Conservation (phyloP, 2,329 filamentous ascomycete genomes). For the Orbilia javanica region DNA sequence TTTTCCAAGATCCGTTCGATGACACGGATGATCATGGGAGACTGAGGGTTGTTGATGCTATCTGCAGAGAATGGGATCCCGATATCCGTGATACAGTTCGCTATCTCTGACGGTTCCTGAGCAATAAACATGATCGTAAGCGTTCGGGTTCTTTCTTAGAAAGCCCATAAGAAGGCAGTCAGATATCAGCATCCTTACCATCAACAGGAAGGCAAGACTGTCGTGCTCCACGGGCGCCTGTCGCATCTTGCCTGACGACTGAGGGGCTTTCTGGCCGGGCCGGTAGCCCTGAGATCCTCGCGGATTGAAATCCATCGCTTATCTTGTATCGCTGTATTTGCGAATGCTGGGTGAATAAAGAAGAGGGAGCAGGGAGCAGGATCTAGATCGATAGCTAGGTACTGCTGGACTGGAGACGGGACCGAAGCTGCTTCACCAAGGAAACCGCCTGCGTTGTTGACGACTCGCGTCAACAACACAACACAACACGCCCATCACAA, state of each 20-base stretch:
- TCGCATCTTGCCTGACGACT: slow-evolving; percentile 47
- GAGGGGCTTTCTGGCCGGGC: slow-evolving; percentile 51
- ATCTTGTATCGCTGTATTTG: neutral
- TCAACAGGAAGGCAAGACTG: slow-evolving; percentile 42
- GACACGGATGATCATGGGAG: slow-evolving; percentile 94
- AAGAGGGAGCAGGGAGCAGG: neutral
- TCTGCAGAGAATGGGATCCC: slow-evolving; percentile 87
- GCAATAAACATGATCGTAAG: slow-evolving; percentile 65
- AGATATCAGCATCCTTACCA: slow-evolving; percentile 26
- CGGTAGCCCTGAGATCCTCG: slow-evolving; percentile 52
- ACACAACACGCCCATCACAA: slow-evolving; percentile 40
- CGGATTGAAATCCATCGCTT: slow-evolving; percentile 55
- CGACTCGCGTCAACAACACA: slow-evolving; percentile 12
- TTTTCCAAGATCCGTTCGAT: slow-evolving; percentile 98
- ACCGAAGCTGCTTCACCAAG: too few relatives aligned
- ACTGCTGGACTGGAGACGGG: neutral
- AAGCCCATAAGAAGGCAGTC: neutral
- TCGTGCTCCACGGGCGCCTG: slow-evolving; percentile 44
- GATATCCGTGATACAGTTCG: slow-evolving; percentile 96
- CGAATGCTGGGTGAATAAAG: neutral
- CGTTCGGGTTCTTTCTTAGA: neutral
- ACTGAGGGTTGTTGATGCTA: slow-evolving; percentile 93
- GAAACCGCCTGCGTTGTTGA: slow-evolving; percentile 30
- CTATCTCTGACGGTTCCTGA: slow-evolving; percentile 77
- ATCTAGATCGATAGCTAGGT: neutral